Conservation (phyloP, 2,329 filamentous ascomycete species). For the Stemphylium beticola region DNA sequence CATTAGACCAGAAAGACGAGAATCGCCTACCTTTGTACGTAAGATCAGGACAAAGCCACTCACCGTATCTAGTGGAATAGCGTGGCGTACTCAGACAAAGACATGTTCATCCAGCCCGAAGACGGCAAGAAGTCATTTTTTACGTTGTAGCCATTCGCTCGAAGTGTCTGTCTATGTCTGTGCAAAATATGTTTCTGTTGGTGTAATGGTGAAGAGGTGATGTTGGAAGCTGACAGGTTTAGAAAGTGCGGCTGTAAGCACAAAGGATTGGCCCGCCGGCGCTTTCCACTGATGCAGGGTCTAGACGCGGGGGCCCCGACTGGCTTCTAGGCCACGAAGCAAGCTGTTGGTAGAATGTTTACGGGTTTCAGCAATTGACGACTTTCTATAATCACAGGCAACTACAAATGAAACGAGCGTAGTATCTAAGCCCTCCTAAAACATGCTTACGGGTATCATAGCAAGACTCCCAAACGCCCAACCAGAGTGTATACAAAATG, state of each 20-base stretch:
- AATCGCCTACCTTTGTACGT: neutral
- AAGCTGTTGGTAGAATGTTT: too few relatives aligned
- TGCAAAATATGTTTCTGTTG: neutral
- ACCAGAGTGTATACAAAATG: neutral
- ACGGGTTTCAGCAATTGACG: too few relatives aligned
- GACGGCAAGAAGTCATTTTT: neutral
- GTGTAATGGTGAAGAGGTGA: slow-evolving; percentile 6
- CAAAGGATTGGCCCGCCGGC: slow-evolving; percentile 8
- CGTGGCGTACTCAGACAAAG: slow-evolving; percentile 1
- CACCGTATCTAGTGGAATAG: neutral
- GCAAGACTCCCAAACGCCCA: slow-evolving; percentile 7
- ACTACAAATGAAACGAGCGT: neutral
- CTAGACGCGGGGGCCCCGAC: neutral
- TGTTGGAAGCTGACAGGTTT: slow-evolving; percentile 2
- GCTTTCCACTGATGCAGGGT: slow-evolving; percentile 1
- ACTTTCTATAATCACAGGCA: too few relatives aligned
- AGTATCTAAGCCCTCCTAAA: neutral
- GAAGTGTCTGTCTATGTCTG: neutral
- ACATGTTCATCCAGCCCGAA: neutral
- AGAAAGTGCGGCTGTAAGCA: neutral
- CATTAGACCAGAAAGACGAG: neutral
- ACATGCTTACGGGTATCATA: slow-evolving; percentile 14
- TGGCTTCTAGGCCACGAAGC: neutral
- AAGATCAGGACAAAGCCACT: neutral
- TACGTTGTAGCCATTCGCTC: neutral